Evolutionary conservation across 306 rosid species (phyloP).

Genomic region (Carpinus viminea): DNA sequence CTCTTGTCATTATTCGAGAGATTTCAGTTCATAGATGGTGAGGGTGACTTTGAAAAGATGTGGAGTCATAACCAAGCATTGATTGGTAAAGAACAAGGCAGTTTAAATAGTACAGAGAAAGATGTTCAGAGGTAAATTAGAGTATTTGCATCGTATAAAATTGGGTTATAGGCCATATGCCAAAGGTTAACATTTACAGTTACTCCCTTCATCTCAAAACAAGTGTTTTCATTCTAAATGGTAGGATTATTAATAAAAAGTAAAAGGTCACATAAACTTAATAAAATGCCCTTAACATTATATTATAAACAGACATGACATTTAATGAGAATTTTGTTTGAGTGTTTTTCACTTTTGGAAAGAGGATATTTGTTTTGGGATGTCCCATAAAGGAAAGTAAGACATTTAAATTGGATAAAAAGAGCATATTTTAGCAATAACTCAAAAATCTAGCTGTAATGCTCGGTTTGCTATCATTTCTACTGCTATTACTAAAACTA

Average conservation of each 20-base stretch:
- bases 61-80: slow-evolving; percentile 28
- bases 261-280: not conserved
- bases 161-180: not conserved
- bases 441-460: not conserved
- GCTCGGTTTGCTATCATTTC: not conserved
- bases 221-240: too few relatives aligned
- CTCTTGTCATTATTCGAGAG: slow-evolving; percentile 55
- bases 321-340: too few relatives aligned
- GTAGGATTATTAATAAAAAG: not conserved
- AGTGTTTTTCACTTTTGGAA: not conserved
- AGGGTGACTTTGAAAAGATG: slow-evolving; percentile 40
- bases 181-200: too few relatives aligned
- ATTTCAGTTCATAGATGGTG: slow-evolving; percentile 47
- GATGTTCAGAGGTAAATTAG: slow-evolving; percentile 55
- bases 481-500: not conserved
- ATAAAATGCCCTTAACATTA: not conserved
- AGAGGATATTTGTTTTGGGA: too few relatives aligned
- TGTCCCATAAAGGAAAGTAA: too few relatives aligned
- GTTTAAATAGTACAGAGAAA: slow-evolving; percentile 40
- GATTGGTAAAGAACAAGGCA: slow-evolving; percentile 33
- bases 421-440: not conserved
- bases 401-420: too few relatives aligned
- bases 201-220: too few relatives aligned
- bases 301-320: not conserved
- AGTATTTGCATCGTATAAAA: not conserved